Conservation (phyloP, 2,329 filamentous ascomycete genomes). For the Cladosporium sp. region DNA sequence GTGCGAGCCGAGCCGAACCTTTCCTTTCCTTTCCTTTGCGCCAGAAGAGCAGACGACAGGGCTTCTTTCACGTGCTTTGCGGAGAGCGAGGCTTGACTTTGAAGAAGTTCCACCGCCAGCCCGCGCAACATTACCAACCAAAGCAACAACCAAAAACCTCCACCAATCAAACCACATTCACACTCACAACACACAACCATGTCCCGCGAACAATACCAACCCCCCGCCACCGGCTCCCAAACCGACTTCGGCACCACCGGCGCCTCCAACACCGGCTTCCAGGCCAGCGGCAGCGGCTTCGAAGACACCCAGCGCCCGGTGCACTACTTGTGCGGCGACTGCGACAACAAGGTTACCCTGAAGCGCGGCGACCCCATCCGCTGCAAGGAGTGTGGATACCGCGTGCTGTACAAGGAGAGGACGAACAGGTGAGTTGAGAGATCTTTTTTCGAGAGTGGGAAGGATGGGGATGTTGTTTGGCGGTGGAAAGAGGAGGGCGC, state of each 20-base stretch:
- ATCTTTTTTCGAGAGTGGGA: not conserved
- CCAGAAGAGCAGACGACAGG: not conserved
- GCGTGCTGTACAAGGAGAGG: conserved; percentile 95
- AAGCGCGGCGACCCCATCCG: conserved; percentile 78
- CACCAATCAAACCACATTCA: no score
- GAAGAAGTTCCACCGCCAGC: conserved; percentile 10
- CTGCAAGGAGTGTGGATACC: conserved; percentile 90
- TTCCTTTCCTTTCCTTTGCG: not conserved
- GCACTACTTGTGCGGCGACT: conserved; percentile 72
- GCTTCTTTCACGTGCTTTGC: conserved; percentile 17
- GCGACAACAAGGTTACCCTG: conserved; percentile 73
- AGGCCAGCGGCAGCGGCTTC: conserved; percentile 64
- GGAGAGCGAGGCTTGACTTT: not conserved
- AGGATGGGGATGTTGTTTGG: no score
- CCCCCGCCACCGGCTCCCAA: conserved; percentile 56
- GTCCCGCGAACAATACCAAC: conserved; percentile 74
- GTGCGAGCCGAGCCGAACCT: conserved; percentile 9
- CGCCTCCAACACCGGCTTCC: conserved; percentile 34
- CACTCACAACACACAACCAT: conserved; percentile 17
- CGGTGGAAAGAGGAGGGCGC: not conserved
- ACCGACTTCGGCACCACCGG: conserved; percentile 31
- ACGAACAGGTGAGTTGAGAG: conserved; percentile 78
- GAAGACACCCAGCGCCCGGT: conserved; percentile 48
- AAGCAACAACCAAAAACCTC: conserved; percentile 4
- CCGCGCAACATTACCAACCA: not conserved